phyloP scores from a whole-genome alignment of 2,329 filamentous ascomycete species.

The Penicillium sclerotigenum region DNA sequence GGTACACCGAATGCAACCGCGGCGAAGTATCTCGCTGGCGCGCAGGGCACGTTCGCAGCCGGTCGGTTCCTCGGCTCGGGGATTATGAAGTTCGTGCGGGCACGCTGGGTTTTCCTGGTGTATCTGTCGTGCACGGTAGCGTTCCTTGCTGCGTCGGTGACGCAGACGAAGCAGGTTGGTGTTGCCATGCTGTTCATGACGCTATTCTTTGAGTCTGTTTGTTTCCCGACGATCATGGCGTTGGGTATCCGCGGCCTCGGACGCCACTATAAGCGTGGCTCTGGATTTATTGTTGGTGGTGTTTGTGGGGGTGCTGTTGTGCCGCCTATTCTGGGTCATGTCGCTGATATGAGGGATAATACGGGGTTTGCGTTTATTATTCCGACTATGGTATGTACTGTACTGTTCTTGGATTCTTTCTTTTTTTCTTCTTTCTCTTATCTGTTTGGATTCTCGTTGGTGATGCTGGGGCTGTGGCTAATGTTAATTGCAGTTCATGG shows the following conservation, averaged over 20 bases:
- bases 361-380: constrained; percentile 66
- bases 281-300: constrained; percentile 68
- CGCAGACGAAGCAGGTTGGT: constrained; percentile 47
- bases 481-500: constrained; percentile 47
- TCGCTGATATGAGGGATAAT: constrained; percentile 60
- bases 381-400: constrained; percentile 52
- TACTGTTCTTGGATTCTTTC: constrained; percentile 7
- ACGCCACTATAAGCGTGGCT: constrained; percentile 72
- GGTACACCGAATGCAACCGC: constrained; percentile 55
- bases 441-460: constrained; percentile 26
- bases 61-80: constrained; percentile 67
- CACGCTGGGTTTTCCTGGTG: constrained; percentile 67
- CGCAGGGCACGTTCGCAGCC: constrained; percentile 68
- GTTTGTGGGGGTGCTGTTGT: constrained; percentile 71
- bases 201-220: constrained; percentile 77
- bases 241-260: constrained; percentile 74
- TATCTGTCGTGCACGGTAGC: constrained; percentile 65
- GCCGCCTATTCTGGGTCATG: constrained; percentile 67
- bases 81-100: constrained; percentile 64
- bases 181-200: constrained; percentile 62
- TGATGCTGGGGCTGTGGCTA: constrained; percentile 21
- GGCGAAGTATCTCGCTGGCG: constrained; percentile 69
- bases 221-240: constrained; percentile 79
- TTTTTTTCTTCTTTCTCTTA: constrained; percentile 9
- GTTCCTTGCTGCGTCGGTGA: constrained; percentile 52